Evolutionary conservation across 2,329 filamentous ascomycete genomes (phyloP).

Genomic region (Alternaria sp.): DNA sequence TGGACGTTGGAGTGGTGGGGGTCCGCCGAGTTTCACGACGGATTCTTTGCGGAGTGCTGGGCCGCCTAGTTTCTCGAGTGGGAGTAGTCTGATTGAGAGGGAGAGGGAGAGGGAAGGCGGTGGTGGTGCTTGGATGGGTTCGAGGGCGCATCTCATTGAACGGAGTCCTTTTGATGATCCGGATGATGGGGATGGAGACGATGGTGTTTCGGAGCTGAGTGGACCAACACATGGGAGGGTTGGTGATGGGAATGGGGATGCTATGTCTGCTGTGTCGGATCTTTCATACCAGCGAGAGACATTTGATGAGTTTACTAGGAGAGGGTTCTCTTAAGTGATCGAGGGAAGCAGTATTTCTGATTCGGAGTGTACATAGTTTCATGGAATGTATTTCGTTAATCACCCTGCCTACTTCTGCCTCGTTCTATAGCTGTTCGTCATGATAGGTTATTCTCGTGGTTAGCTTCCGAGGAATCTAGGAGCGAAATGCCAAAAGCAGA

Average conservation of each 20-base stretch:
- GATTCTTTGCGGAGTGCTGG: neutral
- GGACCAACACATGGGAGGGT: slow-evolving; percentile 21
- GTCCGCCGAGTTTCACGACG: slow-evolving; percentile 30
- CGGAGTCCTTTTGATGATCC: slow-evolving; percentile 46
- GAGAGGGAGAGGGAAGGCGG: too few relatives aligned
- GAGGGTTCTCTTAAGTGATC: neutral
- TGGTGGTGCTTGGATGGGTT: too few relatives aligned
- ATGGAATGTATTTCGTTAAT: too few relatives aligned
- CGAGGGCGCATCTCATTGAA: slow-evolving; percentile 23
- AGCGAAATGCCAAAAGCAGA: too few relatives aligned
- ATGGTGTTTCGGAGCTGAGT: slow-evolving; percentile 20
- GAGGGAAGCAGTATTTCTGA: neutral
- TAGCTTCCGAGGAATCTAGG: too few relatives aligned
- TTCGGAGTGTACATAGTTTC: too few relatives aligned
- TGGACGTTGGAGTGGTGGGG: too few relatives aligned
- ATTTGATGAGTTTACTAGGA: neutral
- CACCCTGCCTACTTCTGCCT: too few relatives aligned
- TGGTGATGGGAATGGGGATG: neutral
- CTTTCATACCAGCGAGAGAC: slow-evolving; percentile 37
- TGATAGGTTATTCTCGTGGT: too few relatives aligned
- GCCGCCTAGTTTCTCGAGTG: neutral
- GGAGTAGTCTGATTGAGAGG: too few relatives aligned
- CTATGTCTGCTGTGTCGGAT: slow-evolving; percentile 3
- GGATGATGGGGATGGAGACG: slow-evolving; percentile 24
- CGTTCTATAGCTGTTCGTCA: too few relatives aligned